Evolutionary conservation across 805 yeast genomes (phyloP), one percentile per base, ranked within the genome.

Genomic region (Teunomyces pallodes): DNA sequence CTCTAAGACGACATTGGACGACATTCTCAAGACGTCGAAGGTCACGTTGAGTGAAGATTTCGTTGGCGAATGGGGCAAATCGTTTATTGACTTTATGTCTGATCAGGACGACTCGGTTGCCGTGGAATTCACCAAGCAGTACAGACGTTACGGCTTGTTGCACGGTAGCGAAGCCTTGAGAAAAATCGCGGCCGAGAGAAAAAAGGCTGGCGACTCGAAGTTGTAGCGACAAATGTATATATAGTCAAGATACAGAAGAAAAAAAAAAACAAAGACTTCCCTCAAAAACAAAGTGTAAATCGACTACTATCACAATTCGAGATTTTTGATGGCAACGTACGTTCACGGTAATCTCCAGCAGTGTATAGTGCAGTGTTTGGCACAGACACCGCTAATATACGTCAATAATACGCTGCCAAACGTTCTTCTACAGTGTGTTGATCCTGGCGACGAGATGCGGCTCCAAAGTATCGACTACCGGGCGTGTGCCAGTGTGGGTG

Each of bases 101-200:
- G 59, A 69, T 62, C 52, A 80, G 74, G 61, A 67, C 52, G 61
- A 66, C 57, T 61, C 67, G 56, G 70, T 72, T 40, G 59, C 75
- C 40, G 65, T 61, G 43, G 72, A 64, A 12, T 66, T 65, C 46
- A 78, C 86, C 58, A 86, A 81, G 64, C 76, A 80, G 51, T 86
- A 80, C 66, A 82, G 92, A 73, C 76, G 78, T 54, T 83, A 63
- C 55, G 94, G 95, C 36, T 80, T 87, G 39, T 67, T 77, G 54
- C 75, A 76, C 46, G 67, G 80, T 9, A 69, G 74, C 50, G 80
- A 70, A 5, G 64, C 56, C 27, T 58, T 82, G 43, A 52, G 60
- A 28, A 65, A 65, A 27, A 60, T 79, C 38, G 76, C 71, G 24
- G 61, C 61, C 20, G 55, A 62, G 32, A 73, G 82, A 60, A 67